These are phyloP conservation scores for Schizophyllum commune DNA, from an alignment of 1,284 basidiomycete species.

Conservation along the genomic window DNA sequence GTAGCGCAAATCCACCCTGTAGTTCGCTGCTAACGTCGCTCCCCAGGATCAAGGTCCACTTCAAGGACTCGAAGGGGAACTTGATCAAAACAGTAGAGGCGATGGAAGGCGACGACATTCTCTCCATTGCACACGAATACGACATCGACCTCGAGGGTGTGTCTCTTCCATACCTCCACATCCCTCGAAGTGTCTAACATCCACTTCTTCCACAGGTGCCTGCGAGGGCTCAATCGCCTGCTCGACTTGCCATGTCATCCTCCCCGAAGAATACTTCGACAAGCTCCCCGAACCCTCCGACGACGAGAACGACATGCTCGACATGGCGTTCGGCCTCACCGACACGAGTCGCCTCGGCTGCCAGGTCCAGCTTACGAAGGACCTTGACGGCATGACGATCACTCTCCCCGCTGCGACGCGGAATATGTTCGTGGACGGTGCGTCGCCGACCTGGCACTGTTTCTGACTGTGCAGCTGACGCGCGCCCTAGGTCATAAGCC, in stretches of 20 bases:
- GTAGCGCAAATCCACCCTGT: constrained; percentile 19
- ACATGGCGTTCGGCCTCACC: constrained; percentile 95
- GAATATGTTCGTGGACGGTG: constrained; percentile 96
- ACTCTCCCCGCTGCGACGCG: constrained; percentile 87
- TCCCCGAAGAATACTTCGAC: constrained; percentile 81
- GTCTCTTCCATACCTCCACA: constrained; percentile 15
- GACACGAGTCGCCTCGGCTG: constrained; percentile 83
- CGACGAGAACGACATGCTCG: constrained; percentile 98
- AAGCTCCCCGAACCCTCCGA: constrained; percentile 87
- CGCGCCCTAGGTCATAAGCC: not conserved
- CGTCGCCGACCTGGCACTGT: constrained; percentile 17
- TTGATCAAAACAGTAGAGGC: constrained; percentile 84
- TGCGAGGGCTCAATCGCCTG: constrained; percentile 97
- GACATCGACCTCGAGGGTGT: constrained; percentile 96
- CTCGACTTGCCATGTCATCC: constrained; percentile 95
- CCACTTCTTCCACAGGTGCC: constrained; percentile 50
- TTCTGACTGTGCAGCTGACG: not conserved
- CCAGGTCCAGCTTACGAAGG: constrained; percentile 80
- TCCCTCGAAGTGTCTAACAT: not conserved
- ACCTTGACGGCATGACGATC: constrained; percentile 83
- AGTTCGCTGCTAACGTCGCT: constrained; percentile 2
- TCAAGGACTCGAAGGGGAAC: constrained; percentile 83
- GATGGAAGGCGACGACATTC: constrained; percentile 90
- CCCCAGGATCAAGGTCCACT: constrained; percentile 78
- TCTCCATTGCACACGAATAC: constrained; percentile 90